Conservation (phyloP, 2,329 filamentous ascomycete species). For the Venturiaceae sp. region DNA sequence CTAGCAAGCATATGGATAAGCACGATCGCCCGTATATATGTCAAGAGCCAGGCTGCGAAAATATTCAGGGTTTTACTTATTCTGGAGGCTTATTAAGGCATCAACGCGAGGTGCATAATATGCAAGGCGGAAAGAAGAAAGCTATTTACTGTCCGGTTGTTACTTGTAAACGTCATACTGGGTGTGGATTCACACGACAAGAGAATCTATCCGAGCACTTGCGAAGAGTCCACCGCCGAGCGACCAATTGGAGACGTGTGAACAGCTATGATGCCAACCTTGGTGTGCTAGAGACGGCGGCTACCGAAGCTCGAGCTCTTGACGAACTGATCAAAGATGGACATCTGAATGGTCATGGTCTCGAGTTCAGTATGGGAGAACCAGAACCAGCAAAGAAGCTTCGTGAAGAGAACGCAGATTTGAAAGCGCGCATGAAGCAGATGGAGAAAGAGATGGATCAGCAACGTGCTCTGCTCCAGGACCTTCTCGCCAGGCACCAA, state of each 20-base stretch:
- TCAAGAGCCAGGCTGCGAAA: slow-evolving; percentile 71
- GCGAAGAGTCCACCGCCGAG: slow-evolving; percentile 63
- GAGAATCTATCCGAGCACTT: slow-evolving; percentile 94
- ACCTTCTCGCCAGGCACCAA: slow-evolving; percentile 2
- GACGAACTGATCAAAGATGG: not conserved
- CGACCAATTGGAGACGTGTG: slow-evolving; percentile 7
- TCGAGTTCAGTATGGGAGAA: slow-evolving; percentile 21
- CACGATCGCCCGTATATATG: slow-evolving; percentile 92
- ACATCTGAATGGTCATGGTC: slow-evolving; percentile 17
- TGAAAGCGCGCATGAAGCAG: slow-evolving; percentile 8
- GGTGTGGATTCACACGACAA: slow-evolving; percentile 82
- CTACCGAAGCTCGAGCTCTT: not conserved
- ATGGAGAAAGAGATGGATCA: slow-evolving; percentile 4
- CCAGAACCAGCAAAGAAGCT: not conserved
- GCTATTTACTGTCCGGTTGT: slow-evolving; percentile 75
- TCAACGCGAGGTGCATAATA: slow-evolving; percentile 86
- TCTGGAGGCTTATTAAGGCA: slow-evolving; percentile 82
- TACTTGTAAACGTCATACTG: slow-evolving; percentile 82
- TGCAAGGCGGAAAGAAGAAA: slow-evolving; percentile 81
- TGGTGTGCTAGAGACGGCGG: slow-evolving; percentile 1
- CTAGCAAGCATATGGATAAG: slow-evolving; percentile 98
- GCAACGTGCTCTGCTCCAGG: slow-evolving; percentile 1
- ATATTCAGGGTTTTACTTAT: slow-evolving; percentile 90
- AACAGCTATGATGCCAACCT: slow-evolving; percentile 3
- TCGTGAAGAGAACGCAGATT: slow-evolving; percentile 2